Evolutionary conservation across 495 filamentous ascomycete species (phyloP).

Genomic region (Xylaria castorea): DNA sequence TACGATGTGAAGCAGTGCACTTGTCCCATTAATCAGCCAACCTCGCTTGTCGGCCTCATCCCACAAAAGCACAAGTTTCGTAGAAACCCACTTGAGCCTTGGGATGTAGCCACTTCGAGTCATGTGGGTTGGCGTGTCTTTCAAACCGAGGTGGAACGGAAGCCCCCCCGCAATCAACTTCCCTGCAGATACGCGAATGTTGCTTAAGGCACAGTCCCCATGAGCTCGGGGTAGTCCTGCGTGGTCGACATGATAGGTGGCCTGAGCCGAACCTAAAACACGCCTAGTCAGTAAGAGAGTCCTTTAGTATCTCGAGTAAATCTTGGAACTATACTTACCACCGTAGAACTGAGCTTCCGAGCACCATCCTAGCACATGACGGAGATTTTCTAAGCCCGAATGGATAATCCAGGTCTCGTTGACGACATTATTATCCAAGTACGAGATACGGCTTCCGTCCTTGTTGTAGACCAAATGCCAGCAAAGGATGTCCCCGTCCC

Average conservation of each 20-base stretch:
- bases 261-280: background rate
- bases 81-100: conserved; percentile 31
- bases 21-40: conserved; percentile 45
- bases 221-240: background rate
- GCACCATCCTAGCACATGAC: conserved; percentile 8
- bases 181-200: background rate
- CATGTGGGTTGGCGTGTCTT: background rate
- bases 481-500: conserved; percentile 27
- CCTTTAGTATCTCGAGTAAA: background rate
- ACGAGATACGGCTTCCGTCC: conserved; percentile 33
- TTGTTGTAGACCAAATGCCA: conserved; percentile 41
- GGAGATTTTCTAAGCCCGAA: background rate
- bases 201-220: background rate
- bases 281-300: background rate
- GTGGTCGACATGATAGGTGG: background rate
- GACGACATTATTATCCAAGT: background rate
- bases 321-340: background rate
- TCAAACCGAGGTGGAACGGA: background rate
- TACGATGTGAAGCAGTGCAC: conserved; percentile 42
- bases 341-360: background rate
- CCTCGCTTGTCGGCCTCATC: conserved; percentile 42
- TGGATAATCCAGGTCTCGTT: background rate
- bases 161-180: background rate
- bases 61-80: conserved; percentile 38
- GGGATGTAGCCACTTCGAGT: background rate